A percentile compares a stretch with the other conserved stretches of the same genome.
Conservation (phyloP, 768 basidiomycete genomes). For the Mycena chlorophos region DNA sequence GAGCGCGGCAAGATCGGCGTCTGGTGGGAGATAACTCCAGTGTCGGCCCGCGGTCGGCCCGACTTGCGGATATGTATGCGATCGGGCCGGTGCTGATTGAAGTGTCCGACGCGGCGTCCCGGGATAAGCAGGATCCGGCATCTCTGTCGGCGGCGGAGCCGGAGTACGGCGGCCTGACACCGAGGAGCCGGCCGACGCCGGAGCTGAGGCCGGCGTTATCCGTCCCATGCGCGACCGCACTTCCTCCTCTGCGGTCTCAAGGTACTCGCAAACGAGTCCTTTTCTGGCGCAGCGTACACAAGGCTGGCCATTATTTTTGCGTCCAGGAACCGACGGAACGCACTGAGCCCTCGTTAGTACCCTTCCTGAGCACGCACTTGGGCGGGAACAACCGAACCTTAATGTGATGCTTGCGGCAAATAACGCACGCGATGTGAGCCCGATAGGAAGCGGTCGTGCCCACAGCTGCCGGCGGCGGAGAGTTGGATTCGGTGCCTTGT, state of each 20-base stretch:
- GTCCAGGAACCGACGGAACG: not conserved
- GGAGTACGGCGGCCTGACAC: not conserved
- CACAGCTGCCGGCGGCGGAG: too few species aligned
- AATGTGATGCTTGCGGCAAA: not conserved
- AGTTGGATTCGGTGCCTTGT: too few species aligned
- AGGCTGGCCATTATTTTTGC: not conserved
- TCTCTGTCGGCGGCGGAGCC: not conserved
- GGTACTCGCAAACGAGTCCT: conserved; percentile 1
- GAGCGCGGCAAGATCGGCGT: not conserved
- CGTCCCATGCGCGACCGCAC: not conserved
- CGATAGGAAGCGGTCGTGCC: too few species aligned
- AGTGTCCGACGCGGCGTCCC: not conserved
- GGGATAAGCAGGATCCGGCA: not conserved
- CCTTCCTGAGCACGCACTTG: not conserved
- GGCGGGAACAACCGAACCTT: not conserved
- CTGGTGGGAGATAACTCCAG: not conserved
- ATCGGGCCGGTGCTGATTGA: not conserved
- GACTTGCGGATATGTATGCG: not conserved
- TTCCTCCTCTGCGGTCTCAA: conserved; percentile 1
- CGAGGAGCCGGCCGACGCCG: not conserved
- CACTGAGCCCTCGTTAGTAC: not conserved
- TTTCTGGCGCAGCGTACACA: not conserved
- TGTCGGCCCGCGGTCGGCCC: not conserved
- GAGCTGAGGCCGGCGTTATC: not conserved
- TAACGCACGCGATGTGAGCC: not conserved